phyloP scores from a whole-genome alignment of 225 moss, liverwort and hornwort species.

The Marchantia polymorpha region DNA sequence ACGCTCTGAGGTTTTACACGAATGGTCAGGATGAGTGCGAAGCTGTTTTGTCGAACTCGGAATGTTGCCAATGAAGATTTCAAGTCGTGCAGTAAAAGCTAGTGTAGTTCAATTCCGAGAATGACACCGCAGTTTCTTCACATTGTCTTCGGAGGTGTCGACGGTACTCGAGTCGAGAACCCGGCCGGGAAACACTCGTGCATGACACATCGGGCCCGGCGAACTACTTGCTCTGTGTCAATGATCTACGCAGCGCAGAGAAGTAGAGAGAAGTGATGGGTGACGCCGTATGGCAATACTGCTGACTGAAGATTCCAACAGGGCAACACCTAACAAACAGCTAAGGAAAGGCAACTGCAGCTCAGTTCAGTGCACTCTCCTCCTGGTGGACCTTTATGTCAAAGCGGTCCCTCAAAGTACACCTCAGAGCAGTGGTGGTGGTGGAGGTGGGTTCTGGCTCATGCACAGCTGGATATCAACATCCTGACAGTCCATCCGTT shows the following conservation, averaged over 20 bases:
- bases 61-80: too few species aligned
- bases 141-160: background rate
- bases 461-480: conserved; percentile 15
- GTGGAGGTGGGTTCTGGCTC: background rate
- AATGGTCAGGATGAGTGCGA: too few species aligned
- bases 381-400: background rate
- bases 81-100: too few species aligned
- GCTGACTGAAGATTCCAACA: conserved; percentile 7
- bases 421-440: background rate
- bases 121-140: too few species aligned
- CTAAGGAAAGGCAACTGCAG: background rate
- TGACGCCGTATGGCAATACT: conserved; percentile 1
- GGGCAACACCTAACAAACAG: conserved; percentile 4
- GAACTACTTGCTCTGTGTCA: background rate
- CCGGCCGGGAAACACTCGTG: background rate
- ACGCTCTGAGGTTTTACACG: too few species aligned
- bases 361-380: background rate
- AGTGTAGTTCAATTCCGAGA: too few species aligned
- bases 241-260: background rate
- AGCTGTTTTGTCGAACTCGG: too few species aligned
- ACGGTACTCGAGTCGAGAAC: background rate
- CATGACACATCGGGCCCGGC: background rate
- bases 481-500: conserved; percentile 1
- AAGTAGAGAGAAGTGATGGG: background rate
- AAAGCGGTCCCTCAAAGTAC: background rate